Evolutionary conservation across 164 flowering plant genomes (phyloP).

Genomic region (Magnolia sinica): DNA sequence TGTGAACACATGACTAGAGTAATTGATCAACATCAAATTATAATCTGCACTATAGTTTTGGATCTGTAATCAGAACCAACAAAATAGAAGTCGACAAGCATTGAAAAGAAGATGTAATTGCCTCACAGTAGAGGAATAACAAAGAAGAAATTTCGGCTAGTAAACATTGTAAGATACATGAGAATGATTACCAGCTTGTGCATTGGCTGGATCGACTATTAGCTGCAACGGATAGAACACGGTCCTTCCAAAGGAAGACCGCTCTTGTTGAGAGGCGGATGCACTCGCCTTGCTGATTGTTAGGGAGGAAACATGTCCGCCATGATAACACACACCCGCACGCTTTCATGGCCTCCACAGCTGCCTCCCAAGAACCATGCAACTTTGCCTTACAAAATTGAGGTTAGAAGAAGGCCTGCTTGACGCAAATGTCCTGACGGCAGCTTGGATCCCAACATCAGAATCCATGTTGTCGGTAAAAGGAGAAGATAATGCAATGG

Average conservation of each 20-base stretch:
- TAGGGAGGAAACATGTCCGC: too few species aligned
- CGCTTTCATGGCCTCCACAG: too few species aligned
- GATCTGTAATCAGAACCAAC: conserved; percentile 5
- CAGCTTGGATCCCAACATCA: not conserved
- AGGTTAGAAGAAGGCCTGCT: not conserved
- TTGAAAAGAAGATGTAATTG: not conserved
- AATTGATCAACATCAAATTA: not conserved
- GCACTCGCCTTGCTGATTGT: too few species aligned
- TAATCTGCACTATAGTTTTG: not conserved
- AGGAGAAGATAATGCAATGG: not conserved
- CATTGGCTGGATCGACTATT: not conserved
- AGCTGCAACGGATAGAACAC: too few species aligned
- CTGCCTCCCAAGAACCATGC: too few species aligned
- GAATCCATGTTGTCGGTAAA: not conserved
- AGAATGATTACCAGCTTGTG: conserved; percentile 13
- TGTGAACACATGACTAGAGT: not conserved
- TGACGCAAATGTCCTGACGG: too few species aligned
- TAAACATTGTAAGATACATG: conserved; percentile 5
- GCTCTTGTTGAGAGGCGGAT: too few species aligned
- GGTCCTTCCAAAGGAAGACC: too few species aligned
- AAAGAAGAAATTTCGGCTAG: conserved; percentile 1
- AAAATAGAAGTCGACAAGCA: not conserved
- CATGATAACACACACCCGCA: too few species aligned
- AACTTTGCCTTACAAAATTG: not conserved
- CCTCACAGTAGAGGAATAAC: conserved; percentile 1